phyloP scores from a whole-genome alignment of 2,329 filamentous ascomycete species.

The Podosphaera leucotricha region DNA sequence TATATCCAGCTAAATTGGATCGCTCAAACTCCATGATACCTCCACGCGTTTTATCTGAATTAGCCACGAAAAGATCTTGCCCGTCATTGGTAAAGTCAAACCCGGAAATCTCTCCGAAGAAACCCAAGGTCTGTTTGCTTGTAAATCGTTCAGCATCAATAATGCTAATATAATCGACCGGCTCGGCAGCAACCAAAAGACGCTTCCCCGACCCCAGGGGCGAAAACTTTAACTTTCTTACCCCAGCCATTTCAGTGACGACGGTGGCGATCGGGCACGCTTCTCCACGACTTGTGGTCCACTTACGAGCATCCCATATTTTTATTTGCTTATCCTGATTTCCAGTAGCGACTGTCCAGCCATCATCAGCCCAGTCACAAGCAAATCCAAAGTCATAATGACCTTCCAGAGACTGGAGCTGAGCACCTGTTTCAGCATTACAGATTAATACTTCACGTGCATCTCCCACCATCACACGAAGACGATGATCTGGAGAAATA shows the following conservation, averaged over 20 bases:
- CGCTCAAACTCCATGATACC: constrained; percentile 22
- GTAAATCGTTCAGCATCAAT: constrained; percentile 42
- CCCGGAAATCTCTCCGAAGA: constrained; percentile 56
- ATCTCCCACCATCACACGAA: constrained; percentile 54
- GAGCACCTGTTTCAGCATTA: constrained; percentile 40
- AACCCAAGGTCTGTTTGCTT: constrained; percentile 44
- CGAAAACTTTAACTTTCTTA: constrained; percentile 47
- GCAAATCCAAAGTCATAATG: constrained; percentile 53
- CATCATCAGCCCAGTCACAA: constrained; percentile 59
- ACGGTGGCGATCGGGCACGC: constrained; percentile 29
- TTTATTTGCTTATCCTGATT: constrained; percentile 52
- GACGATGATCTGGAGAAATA: constrained; percentile 43
- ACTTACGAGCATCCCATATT: constrained; percentile 55
- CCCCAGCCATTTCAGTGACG: constrained; percentile 41
- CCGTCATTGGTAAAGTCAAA: constrained; percentile 43
- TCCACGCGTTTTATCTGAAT: constrained; percentile 39
- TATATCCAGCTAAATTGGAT: constrained; percentile 10
- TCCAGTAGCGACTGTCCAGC: constrained; percentile 51
- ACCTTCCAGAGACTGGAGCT: constrained; percentile 32
- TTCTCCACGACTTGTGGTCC: constrained; percentile 28
- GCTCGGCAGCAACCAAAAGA: constrained; percentile 49
- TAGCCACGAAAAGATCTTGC: constrained; percentile 42
- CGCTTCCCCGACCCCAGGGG: constrained; percentile 42
- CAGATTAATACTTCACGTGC: constrained; percentile 39
- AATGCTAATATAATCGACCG: constrained; percentile 48